These are phyloP conservation scores for Penicillium sp. DNA, from an alignment of 2,329 filamentous ascomycete species.

Conservation along the genomic window DNA sequence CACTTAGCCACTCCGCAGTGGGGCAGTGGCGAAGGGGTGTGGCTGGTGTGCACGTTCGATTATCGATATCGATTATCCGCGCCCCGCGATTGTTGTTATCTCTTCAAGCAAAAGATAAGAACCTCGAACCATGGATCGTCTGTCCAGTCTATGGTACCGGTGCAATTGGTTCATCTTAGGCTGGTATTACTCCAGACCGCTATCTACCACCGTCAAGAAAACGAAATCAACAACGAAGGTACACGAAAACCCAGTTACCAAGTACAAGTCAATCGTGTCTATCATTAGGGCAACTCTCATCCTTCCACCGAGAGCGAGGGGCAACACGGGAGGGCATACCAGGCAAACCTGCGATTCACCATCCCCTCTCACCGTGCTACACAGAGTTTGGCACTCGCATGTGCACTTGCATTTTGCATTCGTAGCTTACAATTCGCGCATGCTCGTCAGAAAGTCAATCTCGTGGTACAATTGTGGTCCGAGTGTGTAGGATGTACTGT, in stretches of 20 bases:
- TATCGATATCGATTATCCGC: background rate
- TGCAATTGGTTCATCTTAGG: background rate
- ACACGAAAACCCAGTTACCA: background rate
- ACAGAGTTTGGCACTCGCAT: background rate
- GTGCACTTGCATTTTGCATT: slow-evolving; percentile 4
- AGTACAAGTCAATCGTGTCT: background rate
- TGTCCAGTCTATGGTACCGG: background rate
- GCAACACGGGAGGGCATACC: background rate
- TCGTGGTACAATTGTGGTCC: slow-evolving; percentile 7
- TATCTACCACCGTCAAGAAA: background rate
- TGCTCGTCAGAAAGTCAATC: slow-evolving; percentile 5
- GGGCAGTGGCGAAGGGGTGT: slow-evolving; percentile 4
- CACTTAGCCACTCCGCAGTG: slow-evolving; percentile 14
- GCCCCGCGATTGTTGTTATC: slow-evolving; percentile 2
- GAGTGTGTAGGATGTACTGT: background rate
- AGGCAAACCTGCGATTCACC: background rate
- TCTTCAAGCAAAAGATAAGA: background rate
- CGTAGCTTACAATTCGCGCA: slow-evolving; percentile 1
- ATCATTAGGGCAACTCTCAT: background rate
- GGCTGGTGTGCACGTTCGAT: slow-evolving; percentile 6
- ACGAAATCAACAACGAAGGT: background rate
- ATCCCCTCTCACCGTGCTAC: slow-evolving; percentile 11
- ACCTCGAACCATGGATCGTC: background rate
- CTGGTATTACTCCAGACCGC: background rate
- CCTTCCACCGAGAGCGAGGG: background rate